Percentiles rank a stretch among this genome's conserved stretches.
Conservation (phyloP, 2,329 filamentous ascomycete species). For the Arthrobotrys pseudoclavata region DNA sequence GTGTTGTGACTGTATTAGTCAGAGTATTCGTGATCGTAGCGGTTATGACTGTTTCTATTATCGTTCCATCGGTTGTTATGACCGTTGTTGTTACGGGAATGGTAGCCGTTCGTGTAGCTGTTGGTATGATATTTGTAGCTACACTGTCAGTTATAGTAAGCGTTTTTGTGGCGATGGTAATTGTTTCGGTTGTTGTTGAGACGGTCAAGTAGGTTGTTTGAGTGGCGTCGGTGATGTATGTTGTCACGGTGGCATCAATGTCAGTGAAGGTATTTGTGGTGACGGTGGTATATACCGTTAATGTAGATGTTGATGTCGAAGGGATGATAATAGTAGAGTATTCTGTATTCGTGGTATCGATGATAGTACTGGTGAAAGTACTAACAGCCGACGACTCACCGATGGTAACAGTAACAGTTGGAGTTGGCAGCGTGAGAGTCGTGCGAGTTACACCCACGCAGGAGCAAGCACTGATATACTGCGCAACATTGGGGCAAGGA, state of each 20-base stretch:
- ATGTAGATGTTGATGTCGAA: conserved; percentile 8
- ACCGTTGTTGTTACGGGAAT: background rate
- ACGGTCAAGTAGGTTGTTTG: conserved; percentile 10
- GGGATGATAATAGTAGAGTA: conserved; percentile 11
- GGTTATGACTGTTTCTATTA: background rate
- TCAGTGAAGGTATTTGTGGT: conserved; percentile 24
- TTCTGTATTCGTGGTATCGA: conserved; percentile 10
- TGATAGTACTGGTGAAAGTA: conserved; percentile 6
- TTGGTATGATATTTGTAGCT: conserved; percentile 3
- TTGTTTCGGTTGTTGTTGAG: conserved; percentile 11
- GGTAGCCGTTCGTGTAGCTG: conserved; percentile 10
- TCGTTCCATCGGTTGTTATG: background rate
- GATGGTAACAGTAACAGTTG: conserved; percentile 5
- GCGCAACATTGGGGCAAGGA: background rate
- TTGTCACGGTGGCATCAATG: conserved; percentile 21
- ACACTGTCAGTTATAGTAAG: conserved; percentile 11
- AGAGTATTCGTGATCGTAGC: background rate
- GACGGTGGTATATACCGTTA: conserved; percentile 20
- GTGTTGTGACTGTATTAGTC: background rate
- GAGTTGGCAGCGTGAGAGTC: conserved; percentile 13
- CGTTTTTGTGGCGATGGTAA: conserved; percentile 19
- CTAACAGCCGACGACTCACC: conserved; percentile 14
- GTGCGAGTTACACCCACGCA: conserved; percentile 10
- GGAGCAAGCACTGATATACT: conserved; percentile 24
- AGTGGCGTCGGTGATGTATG: conserved; percentile 20